Evolutionary conservation across 1,284 basidiomycete genomes (phyloP), one percentile per base, ranked within the genome.

Genomic region (Entoloma clypeatum): DNA sequence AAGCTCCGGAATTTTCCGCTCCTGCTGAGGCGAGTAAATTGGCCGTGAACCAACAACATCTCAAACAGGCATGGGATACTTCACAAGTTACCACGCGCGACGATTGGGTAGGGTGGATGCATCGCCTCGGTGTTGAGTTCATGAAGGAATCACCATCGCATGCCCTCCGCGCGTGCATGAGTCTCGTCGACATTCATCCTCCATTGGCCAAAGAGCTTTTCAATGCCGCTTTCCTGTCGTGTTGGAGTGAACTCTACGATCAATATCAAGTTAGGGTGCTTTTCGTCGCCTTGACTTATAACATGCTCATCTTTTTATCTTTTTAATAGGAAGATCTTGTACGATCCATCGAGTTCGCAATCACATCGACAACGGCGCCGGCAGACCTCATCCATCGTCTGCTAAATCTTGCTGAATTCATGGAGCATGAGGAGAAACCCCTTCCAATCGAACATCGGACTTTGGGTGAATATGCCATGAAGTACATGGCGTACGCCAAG

Each of bases 71-170:
- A 0, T 99, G 96, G 95, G 94, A 98, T 56, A 83, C 85, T 3
- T 89, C 90, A 3, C 77, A 81, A 47, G 75, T 93, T 6, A 73
- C 77, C 10, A 86, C 86, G 1, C 76, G 77, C 44, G 91, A 95
- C 41, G 95, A 99, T 55, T 99, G 96, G 96, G 70, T 79, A 18
- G 92, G 95, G 36, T 99, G 96, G 96, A 86, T 97, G 68, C 90
- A 92, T 53, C 78, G 89, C 14, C 75, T 99, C 9, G 87, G 92
- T 5, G 89, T 96, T 7, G 95, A 98, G 63, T 88, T 99, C 58
- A 93, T 99, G 86, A 92, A 95, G 55, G 94, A 98, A 53, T 97
- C 95, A 1, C 96, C 96, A 0, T 97, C 93, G 5, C 93, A 97
- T 68, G 95, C 96, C 21, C 74, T 99, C 33, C 81, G 96, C 38